Percentiles rank a stretch among this genome's conserved stretches.
phyloP scores from a whole-genome alignment of 2,329 filamentous ascomycete genomes.

The Neurospora sp. region DNA sequence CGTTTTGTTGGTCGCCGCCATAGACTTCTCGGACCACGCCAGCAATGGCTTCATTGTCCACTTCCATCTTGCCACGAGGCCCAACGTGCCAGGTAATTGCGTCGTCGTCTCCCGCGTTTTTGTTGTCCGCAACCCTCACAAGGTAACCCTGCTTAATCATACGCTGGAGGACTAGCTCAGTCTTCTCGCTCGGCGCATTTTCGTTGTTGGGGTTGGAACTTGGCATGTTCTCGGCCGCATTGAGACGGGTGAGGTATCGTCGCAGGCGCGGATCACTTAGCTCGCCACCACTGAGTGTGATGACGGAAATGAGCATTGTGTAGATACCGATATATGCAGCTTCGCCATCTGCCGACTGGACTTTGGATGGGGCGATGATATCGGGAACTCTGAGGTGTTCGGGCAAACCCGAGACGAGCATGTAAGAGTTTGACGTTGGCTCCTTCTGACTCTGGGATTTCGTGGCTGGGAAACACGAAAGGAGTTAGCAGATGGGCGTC shows the following conservation, averaged over 20 bases:
- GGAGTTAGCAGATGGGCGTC: neutral
- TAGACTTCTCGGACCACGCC: constrained; percentile 57
- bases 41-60: constrained; percentile 66
- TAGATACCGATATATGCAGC: constrained; percentile 76
- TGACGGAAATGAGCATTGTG: constrained; percentile 67
- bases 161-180: constrained; percentile 62
- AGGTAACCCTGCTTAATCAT: constrained; percentile 81
- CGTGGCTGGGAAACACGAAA: constrained; percentile 21
- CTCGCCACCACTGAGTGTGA: constrained; percentile 62
- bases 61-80: constrained; percentile 74
- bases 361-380: constrained; percentile 59
- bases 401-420: constrained; percentile 67
- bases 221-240: constrained; percentile 60
- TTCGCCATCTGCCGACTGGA: constrained; percentile 58
- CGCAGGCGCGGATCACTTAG: constrained; percentile 72
- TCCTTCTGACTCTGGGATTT: constrained; percentile 41
- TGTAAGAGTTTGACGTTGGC: constrained; percentile 58
- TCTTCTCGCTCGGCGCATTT: constrained; percentile 35
- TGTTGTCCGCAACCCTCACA: constrained; percentile 59
- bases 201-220: constrained; percentile 43
- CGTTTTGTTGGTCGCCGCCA: constrained; percentile 32
- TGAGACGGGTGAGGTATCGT: constrained; percentile 63
- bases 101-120: constrained; percentile 56
- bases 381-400: constrained; percentile 52
- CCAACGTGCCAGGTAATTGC: constrained; percentile 75